Evolutionary conservation across 805 yeast species (phyloP).

Genomic region (Saturnispora besseyi): DNA sequence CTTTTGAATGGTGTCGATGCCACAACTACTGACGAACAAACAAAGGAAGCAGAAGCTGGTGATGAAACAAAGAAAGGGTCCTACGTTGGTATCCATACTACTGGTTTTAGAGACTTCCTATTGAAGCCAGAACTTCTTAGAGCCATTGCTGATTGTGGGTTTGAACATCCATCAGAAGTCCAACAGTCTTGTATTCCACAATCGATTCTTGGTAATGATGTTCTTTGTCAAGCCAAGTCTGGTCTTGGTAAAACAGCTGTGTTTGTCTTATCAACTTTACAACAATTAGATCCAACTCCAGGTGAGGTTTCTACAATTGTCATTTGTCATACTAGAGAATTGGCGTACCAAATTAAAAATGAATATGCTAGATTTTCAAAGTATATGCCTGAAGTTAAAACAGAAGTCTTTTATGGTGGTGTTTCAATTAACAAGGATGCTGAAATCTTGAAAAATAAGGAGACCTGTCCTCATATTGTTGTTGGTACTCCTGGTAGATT

Average conservation of each 20-base stretch:
- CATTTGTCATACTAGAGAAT: constrained; percentile 96
- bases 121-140: constrained; percentile 94
- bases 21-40: constrained; percentile 17
- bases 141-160: constrained; percentile 98
- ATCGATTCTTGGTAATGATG: constrained; percentile 95
- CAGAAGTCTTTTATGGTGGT: constrained; percentile 97
- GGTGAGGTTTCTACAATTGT: constrained; percentile 95
- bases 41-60: constrained; percentile 13
- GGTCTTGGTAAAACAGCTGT: constrained; percentile 99
- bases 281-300: constrained; percentile 93
- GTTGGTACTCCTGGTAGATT: constrained; percentile 99
- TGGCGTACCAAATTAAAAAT: constrained; percentile 96
- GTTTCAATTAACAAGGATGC: constrained; percentile 75
- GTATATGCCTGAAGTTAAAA: constrained; percentile 95
- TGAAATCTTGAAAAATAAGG: constrained; percentile 83
- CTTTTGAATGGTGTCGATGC: constrained; percentile 39
- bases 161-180: constrained; percentile 99
- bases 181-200: constrained; percentile 98
- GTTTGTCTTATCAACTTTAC: constrained; percentile 89
- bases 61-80: constrained; percentile 88
- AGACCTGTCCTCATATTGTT: constrained; percentile 90
- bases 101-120: constrained; percentile 96
- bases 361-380: constrained; percentile 96
- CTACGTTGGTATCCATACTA: constrained; percentile 95
- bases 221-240: constrained; percentile 97